Base-by-base conservation (phyloP, 129 eudicot species). In the Artemisia argyi region DNA sequence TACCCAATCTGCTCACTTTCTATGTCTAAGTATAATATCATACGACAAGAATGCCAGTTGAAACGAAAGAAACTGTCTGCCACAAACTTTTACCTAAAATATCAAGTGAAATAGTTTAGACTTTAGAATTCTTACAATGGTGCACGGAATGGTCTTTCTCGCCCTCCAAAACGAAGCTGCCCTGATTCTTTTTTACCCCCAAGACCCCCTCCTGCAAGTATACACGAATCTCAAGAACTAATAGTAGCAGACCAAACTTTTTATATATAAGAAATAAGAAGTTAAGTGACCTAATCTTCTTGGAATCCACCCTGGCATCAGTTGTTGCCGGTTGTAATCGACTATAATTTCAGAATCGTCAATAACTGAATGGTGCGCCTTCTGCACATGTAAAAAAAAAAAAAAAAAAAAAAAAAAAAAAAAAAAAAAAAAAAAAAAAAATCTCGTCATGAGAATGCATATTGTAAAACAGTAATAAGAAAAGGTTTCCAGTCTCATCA, bases 231-330 rank as follows among this genome's bases (percentile, higher is more conserved):
- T 59, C 14, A 64, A 54, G 11, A 69, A 68, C 59, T 59, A 17
- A 46, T 46, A 20, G 39, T 11, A 55, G 48, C 3, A 65, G 47
- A 39, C 19, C 42, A 16, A 65, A 52, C n/a, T 35, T 44, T 55
- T 44, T 46, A 58, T 5, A 64, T 59, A 32, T 9, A 59, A 32
- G 1, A 9, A 66, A 67, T 30, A 14, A 17, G 76, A 71, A 63
- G 35, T 61, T 30, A 32, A 66, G 84, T 77, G 71, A 93, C 98
- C 99, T 84, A 95, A 86, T 78, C 99, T 84, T 91, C 99, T 95
- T 50, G 99, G 97, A 72, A 95, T 95, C 99, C 99, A 95, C 44
- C 99, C 99, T n/a, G 96, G 83, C 99, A 90, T 95, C 48, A 95
- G 70, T 57, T 88, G 97, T 71, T 95, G 97, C 51, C 91, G 83